A percentile compares a stretch with the other conserved stretches of the same genome.
Evolutionary conservation across 2,329 filamentous ascomycete genomes (phyloP).

Genomic region (Botrytis fragariae): DNA sequence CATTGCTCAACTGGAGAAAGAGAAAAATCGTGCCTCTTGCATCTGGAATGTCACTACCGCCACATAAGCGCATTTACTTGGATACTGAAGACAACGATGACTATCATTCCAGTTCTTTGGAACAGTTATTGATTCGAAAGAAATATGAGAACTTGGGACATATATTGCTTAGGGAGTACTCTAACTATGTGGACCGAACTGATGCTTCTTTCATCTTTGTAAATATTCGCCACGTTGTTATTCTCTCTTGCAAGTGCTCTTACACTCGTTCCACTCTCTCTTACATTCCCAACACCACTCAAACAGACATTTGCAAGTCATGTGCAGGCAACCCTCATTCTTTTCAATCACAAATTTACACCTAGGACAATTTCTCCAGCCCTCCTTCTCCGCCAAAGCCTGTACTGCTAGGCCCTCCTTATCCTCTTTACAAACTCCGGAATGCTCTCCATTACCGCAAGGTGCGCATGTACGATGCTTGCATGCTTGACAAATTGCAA

Average conservation of each 20-base stretch:
- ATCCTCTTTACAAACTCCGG: slow-evolving; percentile 34
- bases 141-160: not conserved
- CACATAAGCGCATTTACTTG: not conserved
- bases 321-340: slow-evolving; percentile 36
- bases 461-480: slow-evolving; percentile 28
- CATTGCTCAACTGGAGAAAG: no score
- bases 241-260: slow-evolving; percentile 24
- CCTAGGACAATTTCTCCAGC: slow-evolving; percentile 34
- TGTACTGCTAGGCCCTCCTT: slow-evolving; percentile 29
- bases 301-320: slow-evolving; percentile 34
- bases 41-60: no score
- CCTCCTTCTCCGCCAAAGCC: slow-evolving; percentile 29
- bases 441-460: slow-evolving; percentile 30
- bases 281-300: slow-evolving; percentile 37
- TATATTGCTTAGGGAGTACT: not conserved
- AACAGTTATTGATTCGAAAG: not conserved
- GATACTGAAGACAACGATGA: not conserved
- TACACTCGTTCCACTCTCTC: slow-evolving; percentile 28
- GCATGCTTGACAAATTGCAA: slow-evolving; percentile 30
- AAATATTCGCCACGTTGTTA: not conserved
- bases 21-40: no score
- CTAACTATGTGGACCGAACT: not conserved
- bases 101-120: not conserved
- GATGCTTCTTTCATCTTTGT: not conserved
- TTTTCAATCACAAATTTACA: slow-evolving; percentile 34